A percentile compares a stretch with the other conserved stretches of the same genome.
Conservation (phyloP, 1,284 basidiomycete species). For the Trichosporon sp. region DNA sequence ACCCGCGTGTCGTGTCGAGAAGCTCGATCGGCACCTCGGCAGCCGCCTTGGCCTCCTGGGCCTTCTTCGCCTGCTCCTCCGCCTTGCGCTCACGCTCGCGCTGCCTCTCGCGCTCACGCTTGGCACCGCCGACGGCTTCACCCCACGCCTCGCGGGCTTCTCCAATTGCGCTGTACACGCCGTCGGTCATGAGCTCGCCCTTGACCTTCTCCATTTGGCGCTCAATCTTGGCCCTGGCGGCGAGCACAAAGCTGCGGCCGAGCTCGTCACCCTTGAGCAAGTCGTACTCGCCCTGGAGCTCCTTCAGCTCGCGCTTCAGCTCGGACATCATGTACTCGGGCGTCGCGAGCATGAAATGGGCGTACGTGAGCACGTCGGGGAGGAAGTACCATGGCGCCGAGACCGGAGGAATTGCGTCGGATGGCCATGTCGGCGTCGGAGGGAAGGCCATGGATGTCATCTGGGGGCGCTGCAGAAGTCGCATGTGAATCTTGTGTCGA, state of each 20-base stretch:
- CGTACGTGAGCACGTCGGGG: constrained; percentile 83
- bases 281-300: constrained; percentile 63
- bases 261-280: constrained; percentile 71
- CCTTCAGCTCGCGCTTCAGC: constrained; percentile 72
- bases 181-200: constrained; percentile 67
- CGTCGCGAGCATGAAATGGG: constrained; percentile 95
- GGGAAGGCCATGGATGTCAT: constrained; percentile 95
- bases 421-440: constrained; percentile 89
- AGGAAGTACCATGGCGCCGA: constrained; percentile 90
- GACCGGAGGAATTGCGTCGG: constrained; percentile 83
- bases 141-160: constrained; percentile 50
- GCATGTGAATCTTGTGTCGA: constrained; percentile 67
- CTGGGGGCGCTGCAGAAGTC: constrained; percentile 88
- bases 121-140: constrained; percentile 48
- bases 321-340: constrained; percentile 77
- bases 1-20: constrained; percentile 17
- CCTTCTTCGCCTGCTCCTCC: constrained; percentile 42
- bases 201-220: constrained; percentile 75
- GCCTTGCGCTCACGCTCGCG: constrained; percentile 52
- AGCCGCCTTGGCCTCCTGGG: constrained; percentile 39
- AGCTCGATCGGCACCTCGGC: constrained; percentile 28
- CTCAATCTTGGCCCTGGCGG: constrained; percentile 73
- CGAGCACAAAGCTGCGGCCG: constrained; percentile 75
- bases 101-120: constrained; percentile 56
- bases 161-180: constrained; percentile 50